A percentile compares a stretch with the other conserved stretches of the same genome.
These are phyloP conservation scores for Maudiozyma bulderi DNA, from an alignment of 805 yeast genomes.

Conservation along the genomic window DNA sequence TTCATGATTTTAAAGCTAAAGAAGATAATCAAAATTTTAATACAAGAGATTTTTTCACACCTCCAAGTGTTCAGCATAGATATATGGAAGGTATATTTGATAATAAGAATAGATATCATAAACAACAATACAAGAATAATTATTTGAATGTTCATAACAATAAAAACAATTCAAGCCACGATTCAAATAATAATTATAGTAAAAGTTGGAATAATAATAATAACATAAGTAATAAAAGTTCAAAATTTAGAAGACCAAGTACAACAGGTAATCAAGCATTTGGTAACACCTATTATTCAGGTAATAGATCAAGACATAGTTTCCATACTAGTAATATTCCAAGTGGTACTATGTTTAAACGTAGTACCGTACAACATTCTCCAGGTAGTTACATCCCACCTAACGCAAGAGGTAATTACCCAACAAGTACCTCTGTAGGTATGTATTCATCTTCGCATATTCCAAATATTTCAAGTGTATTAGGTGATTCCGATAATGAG, in stretches of 20 bases:
- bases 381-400: conserved; percentile 65
- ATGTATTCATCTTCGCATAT: conserved; percentile 9
- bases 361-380: conserved; percentile 14
- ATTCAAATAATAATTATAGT: conserved; percentile 1
- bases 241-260: conserved; percentile 17
- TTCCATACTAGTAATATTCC: conserved; percentile 2
- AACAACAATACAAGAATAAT: conserved; percentile 19
- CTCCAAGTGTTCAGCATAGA: conserved; percentile 61
- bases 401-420: conserved; percentile 37
- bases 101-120: conserved; percentile 15
- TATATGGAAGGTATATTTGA: conserved; percentile 57
- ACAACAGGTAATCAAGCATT: conserved; percentile 14
- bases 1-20: conserved; percentile 27
- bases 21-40: conserved; percentile 31
- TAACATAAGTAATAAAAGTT: background rate
- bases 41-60: conserved; percentile 69
- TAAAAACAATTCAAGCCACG: conserved; percentile 1
- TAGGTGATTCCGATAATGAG: conserved; percentile 24
- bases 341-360: conserved; percentile 6
- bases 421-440: conserved; percentile 6
- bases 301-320: conserved; percentile 5
- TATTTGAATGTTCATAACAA: conserved; percentile 2
- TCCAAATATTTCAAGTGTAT: conserved; percentile 20
- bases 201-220: conserved; percentile 2
- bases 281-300: conserved; percentile 4